Base-by-base conservation (phyloP, 1,284 basidiomycete species). In the Heterobasidion occidentale region DNA sequence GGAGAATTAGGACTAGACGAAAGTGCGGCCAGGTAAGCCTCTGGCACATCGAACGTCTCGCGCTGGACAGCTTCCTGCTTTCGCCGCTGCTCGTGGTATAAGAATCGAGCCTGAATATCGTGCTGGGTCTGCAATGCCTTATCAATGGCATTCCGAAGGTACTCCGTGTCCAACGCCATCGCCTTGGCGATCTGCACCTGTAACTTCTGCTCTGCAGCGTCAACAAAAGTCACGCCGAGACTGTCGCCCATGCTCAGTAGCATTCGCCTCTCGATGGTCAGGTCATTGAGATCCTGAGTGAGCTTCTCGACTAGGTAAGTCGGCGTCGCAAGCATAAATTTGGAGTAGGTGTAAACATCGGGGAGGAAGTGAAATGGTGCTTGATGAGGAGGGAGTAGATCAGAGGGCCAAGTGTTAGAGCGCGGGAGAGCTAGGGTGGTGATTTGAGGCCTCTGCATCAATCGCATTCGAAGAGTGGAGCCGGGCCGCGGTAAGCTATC, bases 351-450 rank as follows among this genome's bases (percentile, higher is more conserved):
- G 62, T 89, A 86, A 33, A 97, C 91, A 66, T 98, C 94, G 0
- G 95, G 97, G 19, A 95, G 80, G 74, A 99, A 98, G 68, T 97
- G 84, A 77, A 95, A 98, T 7, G 96, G 95, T 0, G 94, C 92
- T 64, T 92, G 84, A 62, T 95, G 91, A 14, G 92, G 88, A 9
- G 91, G 87, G n/a, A 98, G 74, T 0, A 94, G 79, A 59, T 94
- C 91, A 3, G 90, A 97, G 12, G 94, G 96, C 94, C 95, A 99
- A 1, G 93, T 93, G 8, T 76, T 68, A 0, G 95, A 96, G 34
- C 92, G 86, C 48, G 96, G 96, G 11, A 99, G 77, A 2, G 97
- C 95, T n/a, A 99, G 79, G 0, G 94, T 97, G 3, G 94, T 95
- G 64, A 97, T 92, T 66, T 93, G 92, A 3, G 95, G 95, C 7